phyloP scores from a whole-genome alignment of 208 protist species.

The Leishmania turanica region DNA sequence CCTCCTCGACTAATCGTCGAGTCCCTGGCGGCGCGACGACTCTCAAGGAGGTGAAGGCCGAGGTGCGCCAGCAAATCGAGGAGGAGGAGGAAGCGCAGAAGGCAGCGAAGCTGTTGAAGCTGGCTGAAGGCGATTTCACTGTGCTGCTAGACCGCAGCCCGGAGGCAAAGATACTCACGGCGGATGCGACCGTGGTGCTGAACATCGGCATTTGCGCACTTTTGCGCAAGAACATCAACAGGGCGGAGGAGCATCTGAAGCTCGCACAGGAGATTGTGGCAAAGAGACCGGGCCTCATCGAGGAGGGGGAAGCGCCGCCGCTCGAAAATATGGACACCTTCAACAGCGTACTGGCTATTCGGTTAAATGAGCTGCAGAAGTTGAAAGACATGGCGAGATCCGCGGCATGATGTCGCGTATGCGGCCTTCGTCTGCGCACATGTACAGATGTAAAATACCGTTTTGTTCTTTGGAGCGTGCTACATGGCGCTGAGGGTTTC shows the following conservation, averaged over 20 bases:
- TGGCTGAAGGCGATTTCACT: conserved; percentile 58
- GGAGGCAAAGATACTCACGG: conserved; percentile 23
- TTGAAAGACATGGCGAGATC: conserved; percentile 32
- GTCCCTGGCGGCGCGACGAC: conserved; percentile 1
- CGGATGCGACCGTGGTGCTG: conserved; percentile 61
- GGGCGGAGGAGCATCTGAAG: conserved; percentile 69
- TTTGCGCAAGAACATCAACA: conserved; percentile 57
- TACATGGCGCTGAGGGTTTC: not conserved
- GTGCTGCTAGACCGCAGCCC: conserved; percentile 36
- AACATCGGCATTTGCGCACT: conserved; percentile 77
- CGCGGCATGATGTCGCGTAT: not conserved
- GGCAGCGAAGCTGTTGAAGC: conserved; percentile 1
- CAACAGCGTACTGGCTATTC: conserved; percentile 61
- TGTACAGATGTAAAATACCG: conserved; percentile 4
- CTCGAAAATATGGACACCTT: conserved; percentile 65
- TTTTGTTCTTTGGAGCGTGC: conserved; percentile 1
- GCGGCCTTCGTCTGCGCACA: not conserved
- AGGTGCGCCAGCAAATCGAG: conserved; percentile 42
- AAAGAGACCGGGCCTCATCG: conserved; percentile 56
- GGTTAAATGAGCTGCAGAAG: conserved; percentile 44
- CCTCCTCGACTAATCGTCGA: not conserved
- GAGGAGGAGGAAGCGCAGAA: conserved; percentile 22
- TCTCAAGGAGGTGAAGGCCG: conserved; percentile 32
- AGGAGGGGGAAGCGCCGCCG: conserved; percentile 56
- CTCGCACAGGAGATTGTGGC: conserved; percentile 61